Evolutionary conservation across 768 basidiomycete genomes (phyloP), one percentile per base, ranked within the genome.

Genomic region (Termitomyces sp.): DNA sequence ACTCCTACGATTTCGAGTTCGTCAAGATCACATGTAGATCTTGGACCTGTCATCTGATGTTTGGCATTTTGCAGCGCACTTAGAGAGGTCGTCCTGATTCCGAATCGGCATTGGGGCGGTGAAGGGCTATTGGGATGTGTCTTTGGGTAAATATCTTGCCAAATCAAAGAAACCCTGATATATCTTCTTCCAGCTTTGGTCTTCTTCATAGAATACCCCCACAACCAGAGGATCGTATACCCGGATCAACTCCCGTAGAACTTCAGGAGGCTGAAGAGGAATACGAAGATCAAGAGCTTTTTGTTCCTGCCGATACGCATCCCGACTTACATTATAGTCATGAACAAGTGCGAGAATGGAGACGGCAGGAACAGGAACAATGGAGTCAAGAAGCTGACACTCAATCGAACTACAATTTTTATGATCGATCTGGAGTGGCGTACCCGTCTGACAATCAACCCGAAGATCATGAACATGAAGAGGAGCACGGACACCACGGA

Each of bases 31-130:
- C 32, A 61, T 20, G 25, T 25, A 25, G 25, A 63, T 29, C 63
- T 53, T 46, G 15, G 36, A 43, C 49, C 38, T 61, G 63, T 56
- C 34, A 45, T 56, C 61, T 60, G 43, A 64, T 45, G 58, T 43
- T 63, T 36, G 57, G 38, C 42, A 37, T 45, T 57, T 57, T 67
- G 59, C 67, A 97, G 95, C 72, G 91, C 94, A 46, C 82, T 96
- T 51, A 82, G 95, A 65, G 95, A 98, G 70, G 94, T 96, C 15
- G 92, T 98, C 37, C 75, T 98, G 25, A 93, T 98, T 55, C 96
- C 97, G 10, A 98, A 98, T 73, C 83, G 95, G 52, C 92, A 96
- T 66, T 98, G 96, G 96, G 96, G 96, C 49, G 96, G 96, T 6
- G 96, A 96, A 71, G 96, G 96, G 0, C 80, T 98, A 32, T 79